Base-by-base conservation (phyloP, 129 eudicot species). In the Flaveria linearis region DNA sequence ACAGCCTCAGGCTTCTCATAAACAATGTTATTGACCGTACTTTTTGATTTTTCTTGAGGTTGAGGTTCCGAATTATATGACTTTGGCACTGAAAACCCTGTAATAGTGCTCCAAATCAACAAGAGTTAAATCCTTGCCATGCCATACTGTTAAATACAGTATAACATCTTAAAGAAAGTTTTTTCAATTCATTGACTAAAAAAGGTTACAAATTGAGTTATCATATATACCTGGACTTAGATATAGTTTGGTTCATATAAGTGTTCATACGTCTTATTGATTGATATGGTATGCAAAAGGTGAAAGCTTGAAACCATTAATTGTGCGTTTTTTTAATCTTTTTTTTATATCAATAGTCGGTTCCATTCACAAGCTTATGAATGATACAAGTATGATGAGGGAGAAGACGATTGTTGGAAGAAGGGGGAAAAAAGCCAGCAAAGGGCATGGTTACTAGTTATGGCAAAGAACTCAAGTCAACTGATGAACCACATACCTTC, bases 41-140 rank as follows among this genome's bases (percentile, higher is more conserved):
- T 80, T 15, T 60, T 56, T n/a, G 67, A 66, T 45, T 80, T 77
- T 50, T 84, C 81, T 43, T 22, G 64, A 22, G 64, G 33, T 64
- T 66, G 43, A 55, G 69, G 7, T 60, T 72, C 71, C 8, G 42
- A 41, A 52, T 57, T 57, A 57, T 57, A 75, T 62, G 47, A 70
- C 57, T 50, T 80, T 84, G 71, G 81, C 14, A 73, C 73, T 49
- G 89, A 79, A 70, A 77, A 28, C 76, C 90, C 94, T 91, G 89
- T 67, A 46, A 55, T 26, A 43, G 68, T 23, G 55, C 61, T 36
- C 9, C 63, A 51, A 60, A 50, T 33, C 0, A 18, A 9, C 20
- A 12, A 50, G 26, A 2, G 15, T 60, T 16, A 9, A 46, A 53
- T 3, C 11, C 41, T 17, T 15, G 63, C 30, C 56, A 42, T 33